Evolutionary conservation across 225 moss, liverwort and hornwort genomes (phyloP).

Genomic region (Antitrichia curtipendula): DNA sequence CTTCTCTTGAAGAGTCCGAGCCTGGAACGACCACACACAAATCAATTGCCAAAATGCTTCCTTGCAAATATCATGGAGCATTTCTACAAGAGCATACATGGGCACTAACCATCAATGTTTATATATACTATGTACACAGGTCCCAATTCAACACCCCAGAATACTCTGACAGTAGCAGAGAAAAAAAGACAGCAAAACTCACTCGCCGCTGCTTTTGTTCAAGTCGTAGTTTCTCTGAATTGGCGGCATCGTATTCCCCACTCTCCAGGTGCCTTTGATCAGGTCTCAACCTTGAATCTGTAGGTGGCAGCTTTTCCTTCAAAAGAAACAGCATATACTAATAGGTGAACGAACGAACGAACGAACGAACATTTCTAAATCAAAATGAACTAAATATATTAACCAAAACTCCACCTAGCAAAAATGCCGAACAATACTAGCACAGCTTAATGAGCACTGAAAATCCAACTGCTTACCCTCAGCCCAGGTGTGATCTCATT

Average conservation of each 20-base stretch:
- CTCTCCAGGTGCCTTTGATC: conserved; percentile 86
- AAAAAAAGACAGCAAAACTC: neutral
- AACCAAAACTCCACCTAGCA: neutral
- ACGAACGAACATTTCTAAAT: neutral
- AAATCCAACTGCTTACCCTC: conserved; percentile 38
- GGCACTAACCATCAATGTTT: neutral
- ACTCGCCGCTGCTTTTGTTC: conserved; percentile 94
- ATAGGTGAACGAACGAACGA: neutral
- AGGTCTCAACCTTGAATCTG: conserved; percentile 91
- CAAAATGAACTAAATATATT: neutral
- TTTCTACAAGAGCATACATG: neutral
- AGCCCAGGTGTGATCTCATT: conserved; percentile 91
- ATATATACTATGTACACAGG: neutral
- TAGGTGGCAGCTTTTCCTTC: conserved; percentile 85
- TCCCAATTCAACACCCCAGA: neutral
- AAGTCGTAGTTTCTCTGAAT: conserved; percentile 73
- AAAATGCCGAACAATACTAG: neutral
- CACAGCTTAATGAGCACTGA: neutral
- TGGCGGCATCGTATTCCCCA: conserved; percentile 92
- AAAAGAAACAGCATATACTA: neutral
- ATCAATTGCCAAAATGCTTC: neutral
- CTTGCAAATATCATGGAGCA: neutral
- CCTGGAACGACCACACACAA: conserved; percentile 29
- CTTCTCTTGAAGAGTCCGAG: conserved; percentile 81
- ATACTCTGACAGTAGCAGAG: neutral